Base-by-base conservation (phyloP, 2,329 filamentous ascomycete species). In the Penicillium janthinellum region DNA sequence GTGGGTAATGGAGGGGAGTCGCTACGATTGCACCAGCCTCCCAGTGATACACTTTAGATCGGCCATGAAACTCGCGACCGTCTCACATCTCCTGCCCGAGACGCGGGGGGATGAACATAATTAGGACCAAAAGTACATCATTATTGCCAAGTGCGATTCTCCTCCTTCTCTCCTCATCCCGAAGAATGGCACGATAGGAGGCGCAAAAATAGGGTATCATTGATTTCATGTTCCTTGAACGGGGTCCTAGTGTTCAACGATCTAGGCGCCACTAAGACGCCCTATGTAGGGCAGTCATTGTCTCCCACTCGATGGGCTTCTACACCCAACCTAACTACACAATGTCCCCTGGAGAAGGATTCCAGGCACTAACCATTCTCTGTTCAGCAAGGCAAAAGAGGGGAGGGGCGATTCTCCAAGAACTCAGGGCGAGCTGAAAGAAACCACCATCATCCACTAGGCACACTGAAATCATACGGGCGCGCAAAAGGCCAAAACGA, bases 61-160 rank as follows among this genome's bases (percentile, higher is more conserved):
- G 53, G 44, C 52, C 44, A 57, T 67, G 65, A 67, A 67, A 67
- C 66, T 58, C 49, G 41, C 61, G 60, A 58, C 61, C 63, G 66
- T 67, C 64, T 67, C 66, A 67, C 11, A n/a, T 56, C 56, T 58
- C 58, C 56, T 59, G 54, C 48, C 53, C 50, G 44, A 65, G 63
- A 65, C 64, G 62, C 59, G 61, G 64, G 63, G 64, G 63, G 22
- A 31, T 47, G 15, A 28, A 28, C 28, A 49, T 51, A 54, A 34
- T 28, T 37, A 25, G 44, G 49, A 39, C 22, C 3, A 34, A 5
- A 42, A 42, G 39, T 42, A 42, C 39, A 15, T 49, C 48, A 38
- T 50, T 50, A 60, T 47, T 60, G 51, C 52, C 54, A 54, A 57
- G 51, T 47, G 57, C 41, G 54, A 58, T 64, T 58, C 57, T 50